A percentile compares a stretch with the other conserved stretches of the same genome.
Evolutionary conservation across 805 yeast genomes (phyloP).

Genomic region (Saturnispora hagleri): DNA sequence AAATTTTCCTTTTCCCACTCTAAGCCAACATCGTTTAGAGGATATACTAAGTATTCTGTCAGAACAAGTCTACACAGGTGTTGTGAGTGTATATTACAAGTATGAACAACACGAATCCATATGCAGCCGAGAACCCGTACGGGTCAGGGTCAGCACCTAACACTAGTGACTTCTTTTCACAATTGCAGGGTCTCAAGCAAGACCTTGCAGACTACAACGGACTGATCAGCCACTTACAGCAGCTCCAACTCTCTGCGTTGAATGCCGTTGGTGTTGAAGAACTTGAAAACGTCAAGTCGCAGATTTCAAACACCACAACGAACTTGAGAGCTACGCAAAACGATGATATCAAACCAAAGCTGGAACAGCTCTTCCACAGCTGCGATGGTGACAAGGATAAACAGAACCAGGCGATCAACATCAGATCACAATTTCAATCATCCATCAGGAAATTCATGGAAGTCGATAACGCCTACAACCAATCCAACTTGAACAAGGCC

Average conservation of each 20-base stretch:
- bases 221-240: slow-evolving; percentile 59
- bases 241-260: slow-evolving; percentile 59
- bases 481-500: slow-evolving; percentile 77
- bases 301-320: slow-evolving; percentile 65
- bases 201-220: slow-evolving; percentile 63
- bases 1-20: neutral
- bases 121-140: slow-evolving; percentile 9
- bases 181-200: slow-evolving; percentile 58
- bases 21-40: neutral
- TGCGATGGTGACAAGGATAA: slow-evolving; percentile 70
- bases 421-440: slow-evolving; percentile 75
- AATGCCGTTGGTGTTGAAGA: slow-evolving; percentile 66
- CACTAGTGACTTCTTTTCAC: slow-evolving; percentile 49
- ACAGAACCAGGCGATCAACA: slow-evolving; percentile 82
- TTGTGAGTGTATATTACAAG: neutral
- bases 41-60: neutral
- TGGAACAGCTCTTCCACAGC: slow-evolving; percentile 65
- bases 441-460: slow-evolving; percentile 80
- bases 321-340: slow-evolving; percentile 76
- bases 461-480: slow-evolving; percentile 79
- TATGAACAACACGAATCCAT: slow-evolving; percentile 5
- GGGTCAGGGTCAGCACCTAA: neutral
- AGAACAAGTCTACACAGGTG: neutral
- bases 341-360: slow-evolving; percentile 55
- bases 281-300: slow-evolving; percentile 58